Evolutionary conservation across 225 moss, liverwort and hornwort genomes (phyloP).

Genomic region (Bryum argenteum): DNA sequence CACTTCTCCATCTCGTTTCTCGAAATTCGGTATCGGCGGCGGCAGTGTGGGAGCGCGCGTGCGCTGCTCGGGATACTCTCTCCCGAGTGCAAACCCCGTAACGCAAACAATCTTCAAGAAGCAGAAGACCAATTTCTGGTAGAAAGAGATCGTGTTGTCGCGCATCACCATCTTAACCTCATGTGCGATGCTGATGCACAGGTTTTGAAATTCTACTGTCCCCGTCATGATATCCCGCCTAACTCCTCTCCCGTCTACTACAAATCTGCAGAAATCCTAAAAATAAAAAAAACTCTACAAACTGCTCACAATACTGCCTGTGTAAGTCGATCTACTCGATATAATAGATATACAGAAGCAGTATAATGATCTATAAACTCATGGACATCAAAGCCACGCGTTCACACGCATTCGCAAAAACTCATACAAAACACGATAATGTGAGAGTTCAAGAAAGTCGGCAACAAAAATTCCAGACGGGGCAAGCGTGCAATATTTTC

Average conservation of each 20-base stretch:
- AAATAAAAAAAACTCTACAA: not conserved
- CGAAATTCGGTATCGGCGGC: conserved; percentile 46
- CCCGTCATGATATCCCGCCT: conserved; percentile 49
- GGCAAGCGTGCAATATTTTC: conserved; percentile 12
- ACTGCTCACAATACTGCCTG: not conserved
- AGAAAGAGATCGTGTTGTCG: conserved; percentile 50
- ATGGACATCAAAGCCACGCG: conserved; percentile 24
- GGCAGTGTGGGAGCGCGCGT: conserved; percentile 46
- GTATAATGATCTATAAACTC: not conserved
- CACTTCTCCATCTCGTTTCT: conserved; percentile 27
- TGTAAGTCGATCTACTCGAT: conserved; percentile 3
- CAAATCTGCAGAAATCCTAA: conserved; percentile 3
- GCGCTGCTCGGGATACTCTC: conserved; percentile 53
- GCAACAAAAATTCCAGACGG: conserved; percentile 24
- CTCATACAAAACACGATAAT: conserved; percentile 34
- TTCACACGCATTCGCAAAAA: conserved; percentile 28
- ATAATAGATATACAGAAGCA: not conserved
- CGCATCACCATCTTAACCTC: conserved; percentile 55
- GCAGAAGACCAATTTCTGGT: conserved; percentile 51
- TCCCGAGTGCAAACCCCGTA: conserved; percentile 54
- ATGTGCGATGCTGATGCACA: conserved; percentile 54
- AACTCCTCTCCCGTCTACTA: not conserved
- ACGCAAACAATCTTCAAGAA: conserved; percentile 57
- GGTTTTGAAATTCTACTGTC: conserved; percentile 47
- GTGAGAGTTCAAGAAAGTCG: conserved; percentile 2